Conservation (phyloP, 2,329 filamentous ascomycete genomes). For the Herpotrichia juniperi region DNA sequence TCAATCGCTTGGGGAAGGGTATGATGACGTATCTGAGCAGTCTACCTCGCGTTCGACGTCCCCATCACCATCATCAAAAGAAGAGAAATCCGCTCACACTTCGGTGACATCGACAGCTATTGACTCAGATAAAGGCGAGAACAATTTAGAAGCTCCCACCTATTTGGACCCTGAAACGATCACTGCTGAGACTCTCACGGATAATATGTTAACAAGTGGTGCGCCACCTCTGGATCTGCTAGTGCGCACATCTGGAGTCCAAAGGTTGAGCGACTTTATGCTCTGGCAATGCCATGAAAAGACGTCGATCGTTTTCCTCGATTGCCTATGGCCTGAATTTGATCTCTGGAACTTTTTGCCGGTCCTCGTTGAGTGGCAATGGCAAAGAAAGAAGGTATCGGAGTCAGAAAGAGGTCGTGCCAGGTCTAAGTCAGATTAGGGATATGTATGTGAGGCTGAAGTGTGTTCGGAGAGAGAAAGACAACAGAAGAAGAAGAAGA, state of each 20-base stretch:
- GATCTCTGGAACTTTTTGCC: conserved; percentile 92
- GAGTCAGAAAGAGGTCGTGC: conserved; percentile 42
- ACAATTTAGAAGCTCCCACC: conserved; percentile 18
- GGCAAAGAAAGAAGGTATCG: conserved; percentile 57
- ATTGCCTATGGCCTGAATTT: conserved; percentile 95
- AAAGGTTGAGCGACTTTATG: conserved; percentile 95
- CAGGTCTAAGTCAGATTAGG: conserved; percentile 33
- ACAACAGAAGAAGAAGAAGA: no score
- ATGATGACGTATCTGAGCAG: conserved; percentile 33
- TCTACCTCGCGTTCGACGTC: conserved; percentile 35
- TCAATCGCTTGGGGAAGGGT: conserved; percentile 50
- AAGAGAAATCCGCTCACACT: conserved; percentile 33
- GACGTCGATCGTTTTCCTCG: conserved; percentile 89
- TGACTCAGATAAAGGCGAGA: conserved; percentile 43
- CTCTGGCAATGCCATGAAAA: conserved; percentile 96
- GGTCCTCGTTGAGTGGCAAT: conserved; percentile 89
- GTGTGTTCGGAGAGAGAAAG: no score
- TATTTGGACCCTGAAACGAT: conserved; percentile 84
- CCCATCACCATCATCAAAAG: conserved; percentile 45
- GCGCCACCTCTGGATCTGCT: conserved; percentile 90
- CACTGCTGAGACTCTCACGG: conserved; percentile 78
- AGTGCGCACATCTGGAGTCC: conserved; percentile 89
- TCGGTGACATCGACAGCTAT: conserved; percentile 48
- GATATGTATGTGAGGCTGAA: conserved; percentile 5
- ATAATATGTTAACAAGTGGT: conserved; percentile 85